A percentile compares a stretch with the other conserved stretches of the same genome.
These are phyloP conservation scores for Globisporangium polare DNA, from an alignment of 352 stramenopile genomes.

Conservation along the genomic window DNA sequence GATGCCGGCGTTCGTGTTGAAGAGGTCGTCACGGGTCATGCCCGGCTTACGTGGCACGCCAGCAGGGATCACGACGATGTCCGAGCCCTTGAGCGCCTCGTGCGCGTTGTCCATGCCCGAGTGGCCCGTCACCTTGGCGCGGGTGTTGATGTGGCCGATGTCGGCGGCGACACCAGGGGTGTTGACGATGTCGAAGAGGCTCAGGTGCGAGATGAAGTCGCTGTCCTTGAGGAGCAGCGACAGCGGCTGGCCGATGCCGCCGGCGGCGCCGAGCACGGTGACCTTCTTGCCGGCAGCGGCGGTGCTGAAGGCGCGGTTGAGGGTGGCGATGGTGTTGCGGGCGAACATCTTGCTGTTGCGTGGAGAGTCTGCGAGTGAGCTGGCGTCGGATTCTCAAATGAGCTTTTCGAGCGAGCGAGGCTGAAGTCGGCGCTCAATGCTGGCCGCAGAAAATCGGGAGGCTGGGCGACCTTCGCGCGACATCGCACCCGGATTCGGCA, in stretches of 20 bases:
- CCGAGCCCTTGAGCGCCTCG: slow-evolving; percentile 68
- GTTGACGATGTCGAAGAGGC: slow-evolving; percentile 98
- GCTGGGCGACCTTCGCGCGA: slow-evolving; percentile 9
- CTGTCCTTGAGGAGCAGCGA: slow-evolving; percentile 98
- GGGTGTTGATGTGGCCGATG: slow-evolving; percentile 92
- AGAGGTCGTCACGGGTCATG: slow-evolving; percentile 95
- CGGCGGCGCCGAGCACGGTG: slow-evolving; percentile 90
- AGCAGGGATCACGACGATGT: slow-evolving; percentile 99
- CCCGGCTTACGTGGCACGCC: slow-evolving; percentile 98
- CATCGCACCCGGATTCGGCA: neutral
- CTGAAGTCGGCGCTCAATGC: slow-evolving; percentile 3
- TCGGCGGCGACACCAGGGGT: slow-evolving; percentile 98
- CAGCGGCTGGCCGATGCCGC: slow-evolving; percentile 98
- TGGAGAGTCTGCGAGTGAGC: too few species aligned
- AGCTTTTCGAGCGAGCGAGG: neutral
- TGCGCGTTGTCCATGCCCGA: slow-evolving; percentile 78
- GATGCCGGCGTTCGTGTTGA: slow-evolving; percentile 96
- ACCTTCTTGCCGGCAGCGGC: slow-evolving; percentile 71
- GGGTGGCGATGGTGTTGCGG: slow-evolving; percentile 19
- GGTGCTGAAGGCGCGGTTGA: slow-evolving; percentile 50
- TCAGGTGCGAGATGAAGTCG: slow-evolving; percentile 94
- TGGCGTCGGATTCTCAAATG: slow-evolving; percentile 20
- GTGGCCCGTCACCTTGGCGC: slow-evolving; percentile 67
- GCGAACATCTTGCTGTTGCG: slow-evolving; percentile 17
- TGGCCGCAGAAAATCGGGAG: slow-evolving; percentile 12